Evolutionary conservation across 306 rosid species (phyloP).

Genomic region (Clitoria ternatea): DNA sequence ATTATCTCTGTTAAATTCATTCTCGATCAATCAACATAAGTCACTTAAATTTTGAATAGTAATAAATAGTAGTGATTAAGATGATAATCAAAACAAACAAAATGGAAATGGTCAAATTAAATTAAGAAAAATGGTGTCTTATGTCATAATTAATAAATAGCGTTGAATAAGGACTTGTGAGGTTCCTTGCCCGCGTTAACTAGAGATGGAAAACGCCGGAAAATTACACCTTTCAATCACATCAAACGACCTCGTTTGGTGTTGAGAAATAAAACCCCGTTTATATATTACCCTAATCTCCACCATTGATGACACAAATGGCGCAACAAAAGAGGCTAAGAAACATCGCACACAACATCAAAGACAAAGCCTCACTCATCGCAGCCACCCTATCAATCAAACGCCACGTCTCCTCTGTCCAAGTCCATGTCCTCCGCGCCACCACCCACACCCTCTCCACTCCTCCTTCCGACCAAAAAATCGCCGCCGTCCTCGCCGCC

Average conservation of each 20-base stretch:
- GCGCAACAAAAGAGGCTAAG: constrained; percentile 33
- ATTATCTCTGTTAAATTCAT: too few species aligned
- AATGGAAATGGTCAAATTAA: not conserved
- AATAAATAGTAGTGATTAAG: too few species aligned
- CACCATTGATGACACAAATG: constrained; percentile 18
- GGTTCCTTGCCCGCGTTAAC: constrained; percentile 37
- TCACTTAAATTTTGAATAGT: too few species aligned
- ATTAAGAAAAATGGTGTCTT: not conserved
- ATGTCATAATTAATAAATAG: not conserved
- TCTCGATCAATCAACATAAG: too few species aligned
- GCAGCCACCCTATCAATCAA: constrained; percentile 49
- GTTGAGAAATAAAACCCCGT: too few species aligned
- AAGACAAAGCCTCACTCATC: constrained; percentile 66
- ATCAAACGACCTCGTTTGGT: too few species aligned
- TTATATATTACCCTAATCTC: not conserved
- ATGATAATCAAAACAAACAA: too few species aligned
- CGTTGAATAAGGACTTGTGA: not conserved
- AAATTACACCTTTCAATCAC: not conserved
- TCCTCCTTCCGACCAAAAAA: constrained; percentile 44
- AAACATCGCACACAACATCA: constrained; percentile 39
- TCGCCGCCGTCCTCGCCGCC: constrained; percentile 47
- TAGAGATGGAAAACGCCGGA: not conserved
- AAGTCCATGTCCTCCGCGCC: constrained; percentile 61
- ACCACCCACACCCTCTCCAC: constrained; percentile 54
- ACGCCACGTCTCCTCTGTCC: constrained; percentile 46